Base-by-base conservation (phyloP, 306 rosid genomes). In the Datisca glomerata region DNA sequence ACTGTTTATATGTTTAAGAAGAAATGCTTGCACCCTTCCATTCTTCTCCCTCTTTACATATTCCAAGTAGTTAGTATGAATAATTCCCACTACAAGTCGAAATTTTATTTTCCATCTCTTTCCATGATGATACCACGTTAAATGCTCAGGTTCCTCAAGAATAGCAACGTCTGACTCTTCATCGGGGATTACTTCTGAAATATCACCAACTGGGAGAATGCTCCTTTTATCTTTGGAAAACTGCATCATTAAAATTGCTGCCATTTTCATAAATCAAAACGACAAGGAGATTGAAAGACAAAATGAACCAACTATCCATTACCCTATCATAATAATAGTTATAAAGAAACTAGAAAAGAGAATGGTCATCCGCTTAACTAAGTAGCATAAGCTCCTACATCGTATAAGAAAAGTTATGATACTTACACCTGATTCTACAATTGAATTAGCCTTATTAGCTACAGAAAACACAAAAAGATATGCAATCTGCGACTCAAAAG, bases 91-190 rank as follows among this genome's bases (percentile, higher is more conserved):
- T 49, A 83, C 98, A 28, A 77, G 66, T 34, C 59, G 49, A 60
- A 89, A 89, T 65, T 89, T 84, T 43, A 57, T 69, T 68, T 89
- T 83, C 98, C 98, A 89, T 70, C 95, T 77, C 60, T 72, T 84
- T 63, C 98, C 98, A 60, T 89, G 98, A 55, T 89, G 98, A 65
- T 54, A 89, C 98, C 98, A 89, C 8, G 98, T 89, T 37, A 89
- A 71, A 59, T 89, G 95, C 61, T 89, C 98, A 0, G 98, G 98
- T 76, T 89, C 98, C 72, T 89, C 98, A 19, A 89, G 89, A 58
- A 89, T 71, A 50, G 98, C 98, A 63, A 89, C 54, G 68, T 89
- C 98, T 18, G 98, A 85, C 38, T 72, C 69, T 19, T 80, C 72
- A 54, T 89, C 79, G 4, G 84, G 79, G 59, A 89, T 72, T 23